Conservation (phyloP, 2,329 filamentous ascomycete genomes). For the Emericellopsis cladophorae region DNA sequence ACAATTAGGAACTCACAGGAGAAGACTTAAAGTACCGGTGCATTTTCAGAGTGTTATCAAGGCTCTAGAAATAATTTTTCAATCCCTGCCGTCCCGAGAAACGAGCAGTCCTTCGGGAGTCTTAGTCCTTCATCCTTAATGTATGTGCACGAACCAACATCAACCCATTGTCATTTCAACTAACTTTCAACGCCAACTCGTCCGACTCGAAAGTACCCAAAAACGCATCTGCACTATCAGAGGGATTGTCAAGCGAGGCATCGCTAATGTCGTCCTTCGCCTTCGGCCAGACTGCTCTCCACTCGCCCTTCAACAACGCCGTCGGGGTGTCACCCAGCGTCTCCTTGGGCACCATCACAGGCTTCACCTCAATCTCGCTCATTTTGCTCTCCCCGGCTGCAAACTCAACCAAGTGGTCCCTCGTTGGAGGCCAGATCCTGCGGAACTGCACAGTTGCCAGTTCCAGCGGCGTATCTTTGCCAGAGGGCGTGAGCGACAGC, state of each 20-base stretch:
- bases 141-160: too few species aligned
- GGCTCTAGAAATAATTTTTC: too few species aligned
- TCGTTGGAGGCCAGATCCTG: slow-evolving; percentile 25
- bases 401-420: slow-evolving; percentile 24
- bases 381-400: slow-evolving; percentile 19
- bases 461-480: slow-evolving; percentile 17
- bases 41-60: too few species aligned
- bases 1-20: too few species aligned
- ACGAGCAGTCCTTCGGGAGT: too few species aligned
- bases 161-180: too few species aligned
- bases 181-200: too few species aligned
- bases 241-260: slow-evolving; percentile 8
- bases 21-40: too few species aligned
- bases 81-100: too few species aligned
- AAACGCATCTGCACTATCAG: background rate
- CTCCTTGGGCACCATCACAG: slow-evolving; percentile 19
- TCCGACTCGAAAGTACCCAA: too few species aligned
- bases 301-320: slow-evolving; percentile 22
- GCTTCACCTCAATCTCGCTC: slow-evolving; percentile 22
- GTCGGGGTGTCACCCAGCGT: slow-evolving; percentile 16
- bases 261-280: slow-evolving; percentile 10
- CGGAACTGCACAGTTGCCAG: slow-evolving; percentile 23
- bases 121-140: too few species aligned
- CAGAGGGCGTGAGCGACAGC: slow-evolving; percentile 23
- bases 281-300: slow-evolving; percentile 17